Percentiles rank a stretch among this genome's conserved stretches.
Evolutionary conservation across 176 grass and related monocot genomes (phyloP).

Genomic region (Poa pratensis): DNA sequence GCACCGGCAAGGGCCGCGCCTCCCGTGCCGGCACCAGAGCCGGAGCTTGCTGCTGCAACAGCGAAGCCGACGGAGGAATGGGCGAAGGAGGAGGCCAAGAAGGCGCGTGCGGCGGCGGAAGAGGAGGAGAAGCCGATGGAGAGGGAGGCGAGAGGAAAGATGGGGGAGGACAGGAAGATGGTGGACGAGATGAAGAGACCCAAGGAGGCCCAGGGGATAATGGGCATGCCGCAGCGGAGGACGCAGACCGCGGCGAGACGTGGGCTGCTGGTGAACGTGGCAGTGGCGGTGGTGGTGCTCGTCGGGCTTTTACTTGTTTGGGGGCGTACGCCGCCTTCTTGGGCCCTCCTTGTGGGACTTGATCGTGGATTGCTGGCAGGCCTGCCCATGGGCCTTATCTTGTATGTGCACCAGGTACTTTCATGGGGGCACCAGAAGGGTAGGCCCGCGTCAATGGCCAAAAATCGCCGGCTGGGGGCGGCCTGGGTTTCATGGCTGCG

Average conservation of each 20-base stretch:
- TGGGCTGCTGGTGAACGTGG: slow-evolving; percentile 65
- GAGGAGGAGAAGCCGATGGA: slow-evolving; percentile 20
- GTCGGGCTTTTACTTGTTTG: too few relatives aligned
- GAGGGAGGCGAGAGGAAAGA: slow-evolving; percentile 17
- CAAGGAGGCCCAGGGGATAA: not conserved
- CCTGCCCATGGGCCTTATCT: too few relatives aligned
- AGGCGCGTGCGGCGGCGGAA: not conserved
- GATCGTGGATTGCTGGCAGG: too few relatives aligned
- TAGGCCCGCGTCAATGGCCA: too few relatives aligned
- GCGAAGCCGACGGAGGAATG: not conserved
- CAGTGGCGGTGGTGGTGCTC: slow-evolving; percentile 58
- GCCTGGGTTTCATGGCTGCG: too few relatives aligned
- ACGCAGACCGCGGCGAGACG: slow-evolving; percentile 16
- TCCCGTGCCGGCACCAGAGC: not conserved
- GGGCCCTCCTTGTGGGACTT: too few relatives aligned
- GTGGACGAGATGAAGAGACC: not conserved
- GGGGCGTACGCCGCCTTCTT: too few relatives aligned
- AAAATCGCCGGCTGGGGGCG: too few relatives aligned
- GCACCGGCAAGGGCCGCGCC: slow-evolving; percentile 5
- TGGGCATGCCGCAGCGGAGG: not conserved
- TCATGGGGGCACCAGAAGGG: too few relatives aligned
- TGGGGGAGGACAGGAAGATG: slow-evolving; percentile 15
- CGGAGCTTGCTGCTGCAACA: not conserved
- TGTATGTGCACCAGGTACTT: too few relatives aligned
- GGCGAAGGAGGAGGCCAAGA: slow-evolving; percentile 4